These are phyloP conservation scores for Odontarrhena argentea DNA, from an alignment of 345 rosid genomes.

Conservation along the genomic window DNA sequence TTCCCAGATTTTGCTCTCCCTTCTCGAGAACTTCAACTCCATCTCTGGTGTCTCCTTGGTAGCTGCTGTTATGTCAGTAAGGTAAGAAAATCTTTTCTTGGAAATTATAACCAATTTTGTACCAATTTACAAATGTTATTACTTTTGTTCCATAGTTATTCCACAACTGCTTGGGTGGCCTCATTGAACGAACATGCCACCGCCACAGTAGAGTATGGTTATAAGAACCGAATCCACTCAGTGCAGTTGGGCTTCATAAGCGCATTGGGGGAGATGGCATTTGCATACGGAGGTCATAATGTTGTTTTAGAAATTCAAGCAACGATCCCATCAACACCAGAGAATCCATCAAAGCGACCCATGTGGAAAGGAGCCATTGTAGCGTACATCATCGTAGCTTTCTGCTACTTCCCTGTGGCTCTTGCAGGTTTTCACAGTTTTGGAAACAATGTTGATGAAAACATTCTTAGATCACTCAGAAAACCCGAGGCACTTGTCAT, in stretches of 20 bases:
- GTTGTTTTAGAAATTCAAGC: constrained; percentile 91
- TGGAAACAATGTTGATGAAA: constrained; percentile 57
- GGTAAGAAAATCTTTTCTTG: constrained; percentile 23
- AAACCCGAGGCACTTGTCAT: constrained; percentile 62
- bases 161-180: constrained; percentile 83
- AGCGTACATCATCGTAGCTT: constrained; percentile 67
- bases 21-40: constrained; percentile 82
- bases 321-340: constrained; percentile 86
- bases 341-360: constrained; percentile 72
- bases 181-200: constrained; percentile 47
- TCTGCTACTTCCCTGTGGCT: constrained; percentile 88
- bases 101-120: too few relatives aligned
- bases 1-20: constrained; percentile 68
- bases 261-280: constrained; percentile 74
- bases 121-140: not conserved
- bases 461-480: constrained; percentile 55
- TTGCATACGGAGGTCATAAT: constrained; percentile 83
- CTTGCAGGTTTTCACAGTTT: constrained; percentile 54
- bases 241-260: constrained; percentile 57
- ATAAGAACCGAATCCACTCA: constrained; percentile 32
- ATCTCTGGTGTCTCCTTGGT: constrained; percentile 72
- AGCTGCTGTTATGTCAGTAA: constrained; percentile 82
- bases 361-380: constrained; percentile 80
- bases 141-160: constrained; percentile 51
- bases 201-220: constrained; percentile 50